phyloP scores from a whole-genome alignment of 169 alveolate species.

The Cryptosporidium meleagridis region DNA sequence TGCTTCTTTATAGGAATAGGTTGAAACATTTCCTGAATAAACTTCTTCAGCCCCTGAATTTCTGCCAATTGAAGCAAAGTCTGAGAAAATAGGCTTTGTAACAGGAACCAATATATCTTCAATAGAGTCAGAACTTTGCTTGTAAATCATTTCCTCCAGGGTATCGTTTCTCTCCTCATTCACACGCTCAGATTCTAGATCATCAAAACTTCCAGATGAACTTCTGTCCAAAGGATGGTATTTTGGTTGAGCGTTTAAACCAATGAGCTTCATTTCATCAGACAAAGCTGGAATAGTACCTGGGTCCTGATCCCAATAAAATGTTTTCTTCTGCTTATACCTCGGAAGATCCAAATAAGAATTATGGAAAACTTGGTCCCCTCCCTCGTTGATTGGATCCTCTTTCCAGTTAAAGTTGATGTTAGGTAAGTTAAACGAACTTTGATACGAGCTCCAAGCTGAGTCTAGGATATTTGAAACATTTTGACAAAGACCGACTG shows the following conservation, averaged over 20 bases:
- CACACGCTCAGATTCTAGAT: neutral
- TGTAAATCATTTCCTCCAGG: neutral
- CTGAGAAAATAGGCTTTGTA: neutral
- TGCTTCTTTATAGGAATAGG: neutral
- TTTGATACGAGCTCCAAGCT: conserved; percentile 40
- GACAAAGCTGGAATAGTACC: conserved; percentile 45
- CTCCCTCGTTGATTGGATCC: neutral
- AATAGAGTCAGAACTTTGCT: conserved; percentile 9
- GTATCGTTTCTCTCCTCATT: neutral
- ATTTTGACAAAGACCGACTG: conserved; percentile 44
- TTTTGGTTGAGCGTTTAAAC: conserved; percentile 38
- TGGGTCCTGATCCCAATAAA: conserved; percentile 56
- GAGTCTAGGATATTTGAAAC: conserved; percentile 56
- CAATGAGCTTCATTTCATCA: conserved; percentile 33
- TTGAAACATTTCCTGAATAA: neutral
- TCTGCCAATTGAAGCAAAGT: neutral
- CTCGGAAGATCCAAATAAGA: neutral
- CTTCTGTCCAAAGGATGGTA: conserved; percentile 1
- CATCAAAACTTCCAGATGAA: neutral
- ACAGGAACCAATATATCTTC: conserved; percentile 27
- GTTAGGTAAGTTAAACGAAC: conserved; percentile 24
- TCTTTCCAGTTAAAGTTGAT: conserved; percentile 47
- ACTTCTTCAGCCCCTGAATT: neutral
- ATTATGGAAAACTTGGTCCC: neutral
- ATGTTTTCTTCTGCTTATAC: conserved; percentile 32